Evolutionary conservation across 441 rosid species (phyloP), one percentile per base, ranked within the genome.

Genomic region (Populus hybrid): DNA sequence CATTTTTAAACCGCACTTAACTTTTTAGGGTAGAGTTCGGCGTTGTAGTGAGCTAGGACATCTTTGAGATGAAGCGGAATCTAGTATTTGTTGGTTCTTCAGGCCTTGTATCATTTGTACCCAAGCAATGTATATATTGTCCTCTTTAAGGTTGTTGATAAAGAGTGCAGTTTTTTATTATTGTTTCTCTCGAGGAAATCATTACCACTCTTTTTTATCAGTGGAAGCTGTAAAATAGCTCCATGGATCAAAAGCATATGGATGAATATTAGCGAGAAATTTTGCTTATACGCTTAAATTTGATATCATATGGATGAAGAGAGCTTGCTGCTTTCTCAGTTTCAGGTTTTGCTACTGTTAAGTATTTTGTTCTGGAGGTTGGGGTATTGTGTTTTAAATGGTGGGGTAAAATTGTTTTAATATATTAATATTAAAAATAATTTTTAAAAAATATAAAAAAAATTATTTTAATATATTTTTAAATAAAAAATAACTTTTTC

Each of bases 1-100:
- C 87, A 77, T 79, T 86, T 89, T 88, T 90, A 73, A 83, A 42
- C 75, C 16, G 71, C 77, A 65, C 23, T 71, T 87, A 75, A 79
- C 72, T 84, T 76, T 57, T 50, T 12, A 78, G 69, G 50, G 12
- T 16, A 68, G 46, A 66, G 28, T 66, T 70, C 34, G 11, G 46
- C 69, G 63, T 69, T 30, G 14, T 34, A 65, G 77, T 6, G 57
- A 74, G 75, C 61, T 38, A 65, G 77, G 70, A 64, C 76, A 38
- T 74, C 77, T 34, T 65, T 24, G 7, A 64, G 69, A 35, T 4
- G 19, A 28, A 40, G 18, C 10, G 16, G 64, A 38, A 65, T 26
- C 36, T 5, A 73, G 53, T 16, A 1, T 23, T 19, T 19, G 59
- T 24, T 66, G 46, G 36, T 18, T 24, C 21, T 9, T 40, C 9